A percentile compares a stretch with the other conserved stretches of the same genome.
These are phyloP conservation scores for Orychophragmus violaceus DNA, from an alignment of 345 rosid genomes.

Conservation along the genomic window DNA sequence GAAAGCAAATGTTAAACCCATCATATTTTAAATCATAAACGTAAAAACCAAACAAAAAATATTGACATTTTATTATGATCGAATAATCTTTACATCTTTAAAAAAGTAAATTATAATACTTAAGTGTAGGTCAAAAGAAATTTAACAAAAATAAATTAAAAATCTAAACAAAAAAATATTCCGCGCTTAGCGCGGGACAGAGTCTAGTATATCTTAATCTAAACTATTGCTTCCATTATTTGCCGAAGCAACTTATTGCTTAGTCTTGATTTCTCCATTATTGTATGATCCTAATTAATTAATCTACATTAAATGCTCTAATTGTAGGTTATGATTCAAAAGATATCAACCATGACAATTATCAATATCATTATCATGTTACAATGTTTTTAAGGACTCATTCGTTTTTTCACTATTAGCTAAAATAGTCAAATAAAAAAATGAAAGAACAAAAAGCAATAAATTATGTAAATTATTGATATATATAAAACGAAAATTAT, in stretches of 20 bases:
- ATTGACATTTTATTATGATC: no score
- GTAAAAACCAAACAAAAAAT: no score
- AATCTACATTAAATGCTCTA: background rate
- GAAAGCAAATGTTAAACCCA: no score
- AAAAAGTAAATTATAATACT: no score
- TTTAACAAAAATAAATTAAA: no score
- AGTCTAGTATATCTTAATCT: conserved; percentile 5
- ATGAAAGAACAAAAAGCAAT: background rate
- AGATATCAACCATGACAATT: background rate
- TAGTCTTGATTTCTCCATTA: background rate
- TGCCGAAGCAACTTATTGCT: conserved; percentile 13
- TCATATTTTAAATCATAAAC: no score
- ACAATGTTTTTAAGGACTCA: background rate
- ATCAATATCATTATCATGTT: background rate
- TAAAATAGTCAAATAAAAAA: background rate
- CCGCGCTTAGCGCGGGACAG: no score
- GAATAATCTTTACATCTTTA: no score
- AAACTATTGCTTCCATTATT: background rate
- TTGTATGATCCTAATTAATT: background rate
- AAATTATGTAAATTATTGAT: background rate
- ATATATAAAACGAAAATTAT: background rate
- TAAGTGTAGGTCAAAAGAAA: no score
- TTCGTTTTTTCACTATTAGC: background rate
- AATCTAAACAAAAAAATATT: no score
- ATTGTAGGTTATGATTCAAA: background rate